Conservation (phyloP, 495 filamentous ascomycete species). For the Hypoxylon subgilvum region DNA sequence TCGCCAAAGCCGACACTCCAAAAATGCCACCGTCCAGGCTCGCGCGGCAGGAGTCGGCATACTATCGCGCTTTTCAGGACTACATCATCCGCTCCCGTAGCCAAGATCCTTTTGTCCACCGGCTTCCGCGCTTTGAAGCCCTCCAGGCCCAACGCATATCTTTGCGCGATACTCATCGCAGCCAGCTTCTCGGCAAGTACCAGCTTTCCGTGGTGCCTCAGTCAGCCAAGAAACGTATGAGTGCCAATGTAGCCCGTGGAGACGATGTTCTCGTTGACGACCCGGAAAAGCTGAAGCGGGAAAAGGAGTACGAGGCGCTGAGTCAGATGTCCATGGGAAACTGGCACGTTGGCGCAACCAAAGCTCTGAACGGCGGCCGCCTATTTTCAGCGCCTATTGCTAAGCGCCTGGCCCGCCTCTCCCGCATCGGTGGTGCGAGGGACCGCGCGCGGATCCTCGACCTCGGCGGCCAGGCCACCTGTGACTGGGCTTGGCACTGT, state of each 20-base stretch:
- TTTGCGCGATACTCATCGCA: conserved; percentile 66
- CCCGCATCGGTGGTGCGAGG: conserved; percentile 54
- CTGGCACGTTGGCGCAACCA: conserved; percentile 82
- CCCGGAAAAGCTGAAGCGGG: conserved; percentile 67
- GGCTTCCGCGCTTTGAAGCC: conserved; percentile 84
- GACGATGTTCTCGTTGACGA: conserved; percentile 60
- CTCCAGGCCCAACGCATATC: conserved; percentile 79
- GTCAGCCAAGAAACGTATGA: conserved; percentile 64
- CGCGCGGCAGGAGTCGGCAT: conserved; percentile 74
- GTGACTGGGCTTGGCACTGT: conserved; percentile 95
- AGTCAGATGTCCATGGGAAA: conserved; percentile 73
- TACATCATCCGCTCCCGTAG: conserved; percentile 62
- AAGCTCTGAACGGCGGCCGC: conserved; percentile 77
- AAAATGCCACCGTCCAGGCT: conserved; percentile 54
- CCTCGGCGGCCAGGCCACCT: conserved; percentile 80
- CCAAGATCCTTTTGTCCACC: conserved; percentile 81
- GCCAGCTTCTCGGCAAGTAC: conserved; percentile 79
- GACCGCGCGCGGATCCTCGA: conserved; percentile 77
- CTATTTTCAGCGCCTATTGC: conserved; percentile 78
- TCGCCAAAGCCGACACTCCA: conserved; percentile 53
- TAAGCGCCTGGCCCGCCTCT: conserved; percentile 61
- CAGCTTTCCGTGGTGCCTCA: conserved; percentile 64
- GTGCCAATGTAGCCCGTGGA: conserved; percentile 62
- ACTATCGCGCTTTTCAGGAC: conserved; percentile 86
- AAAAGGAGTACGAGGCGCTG: conserved; percentile 80